phyloP scores from a whole-genome alignment of 352 stramenopile genomes.

The Phytopythium chamaehyphon region DNA sequence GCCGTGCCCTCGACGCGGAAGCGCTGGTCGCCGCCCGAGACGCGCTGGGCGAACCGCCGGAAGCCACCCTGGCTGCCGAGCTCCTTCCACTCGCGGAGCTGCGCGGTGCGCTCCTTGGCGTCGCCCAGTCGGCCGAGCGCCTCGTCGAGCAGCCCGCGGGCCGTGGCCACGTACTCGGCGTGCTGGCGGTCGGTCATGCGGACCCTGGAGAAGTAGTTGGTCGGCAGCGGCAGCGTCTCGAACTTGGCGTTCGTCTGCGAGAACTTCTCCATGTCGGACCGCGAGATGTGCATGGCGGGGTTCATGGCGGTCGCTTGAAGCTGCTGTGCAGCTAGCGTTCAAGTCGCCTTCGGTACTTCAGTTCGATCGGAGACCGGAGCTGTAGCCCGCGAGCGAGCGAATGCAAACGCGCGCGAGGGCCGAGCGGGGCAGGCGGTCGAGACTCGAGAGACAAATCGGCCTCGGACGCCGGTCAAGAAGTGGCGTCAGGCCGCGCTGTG shows the following conservation, averaged over 20 bases:
- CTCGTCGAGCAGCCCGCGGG: conserved; percentile 38
- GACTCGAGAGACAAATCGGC: too few species aligned
- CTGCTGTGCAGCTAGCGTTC: neutral
- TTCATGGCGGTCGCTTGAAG: neutral
- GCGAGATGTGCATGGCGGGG: conserved; percentile 17
- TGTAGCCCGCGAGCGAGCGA: neutral
- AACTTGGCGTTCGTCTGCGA: conserved; percentile 55
- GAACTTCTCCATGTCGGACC: conserved; percentile 50
- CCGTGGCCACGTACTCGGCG: conserved; percentile 35
- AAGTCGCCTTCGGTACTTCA: too few species aligned
- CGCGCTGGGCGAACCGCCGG: conserved; percentile 52
- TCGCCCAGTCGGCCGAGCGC: conserved; percentile 35
- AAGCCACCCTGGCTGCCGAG: conserved; percentile 43
- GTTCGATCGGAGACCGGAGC: too few species aligned
- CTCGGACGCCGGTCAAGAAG: too few species aligned
- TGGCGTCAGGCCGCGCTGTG: too few species aligned
- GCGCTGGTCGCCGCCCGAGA: conserved; percentile 32
- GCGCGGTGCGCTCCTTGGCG: conserved; percentile 30
- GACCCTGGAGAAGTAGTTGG: conserved; percentile 41
- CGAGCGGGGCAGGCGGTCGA: too few species aligned
- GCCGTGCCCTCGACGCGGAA: conserved; percentile 59
- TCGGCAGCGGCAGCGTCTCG: conserved; percentile 56
- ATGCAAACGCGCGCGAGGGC: too few species aligned
- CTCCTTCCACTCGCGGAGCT: conserved; percentile 53
- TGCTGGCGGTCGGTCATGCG: conserved; percentile 26